Evolutionary conservation across 2,329 filamentous ascomycete genomes (phyloP).

Genomic region (Myriosclerotinia curreyana): DNA sequence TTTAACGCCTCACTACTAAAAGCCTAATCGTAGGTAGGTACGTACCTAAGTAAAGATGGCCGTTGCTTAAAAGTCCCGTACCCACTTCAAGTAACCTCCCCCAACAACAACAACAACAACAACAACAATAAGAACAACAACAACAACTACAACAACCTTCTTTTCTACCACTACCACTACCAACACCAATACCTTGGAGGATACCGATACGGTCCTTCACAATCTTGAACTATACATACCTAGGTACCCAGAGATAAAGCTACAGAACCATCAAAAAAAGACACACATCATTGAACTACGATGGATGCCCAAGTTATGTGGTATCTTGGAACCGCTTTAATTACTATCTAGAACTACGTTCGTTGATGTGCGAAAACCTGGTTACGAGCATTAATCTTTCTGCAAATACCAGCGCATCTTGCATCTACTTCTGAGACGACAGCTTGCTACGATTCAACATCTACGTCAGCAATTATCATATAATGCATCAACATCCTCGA

Average conservation of each 20-base stretch:
- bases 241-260: background rate
- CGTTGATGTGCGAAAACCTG: constrained; percentile 29
- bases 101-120: no score
- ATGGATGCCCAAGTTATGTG: constrained; percentile 40
- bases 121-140: no score
- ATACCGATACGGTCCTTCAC: constrained; percentile 7
- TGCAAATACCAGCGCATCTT: constrained; percentile 28
- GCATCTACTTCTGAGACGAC: constrained; percentile 27
- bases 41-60: no score
- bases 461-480: constrained; percentile 31
- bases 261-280: constrained; percentile 10
- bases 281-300: constrained; percentile 27
- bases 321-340: constrained; percentile 34
- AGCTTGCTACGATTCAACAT: constrained; percentile 29
- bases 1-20: constrained; percentile 4
- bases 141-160: background rate
- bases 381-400: constrained; percentile 26
- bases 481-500: constrained; percentile 89
- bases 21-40: constrained; percentile 1
- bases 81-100: constrained; percentile 8
- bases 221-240: background rate
- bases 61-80: constrained; percentile 14
- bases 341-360: constrained; percentile 35
- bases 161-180: background rate
- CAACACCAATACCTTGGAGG: background rate